Percentiles rank a stretch among this genome's conserved stretches.
Evolutionary conservation across 78 protist species (phyloP).

Genomic region (Pelomyxa schiedti): DNA sequence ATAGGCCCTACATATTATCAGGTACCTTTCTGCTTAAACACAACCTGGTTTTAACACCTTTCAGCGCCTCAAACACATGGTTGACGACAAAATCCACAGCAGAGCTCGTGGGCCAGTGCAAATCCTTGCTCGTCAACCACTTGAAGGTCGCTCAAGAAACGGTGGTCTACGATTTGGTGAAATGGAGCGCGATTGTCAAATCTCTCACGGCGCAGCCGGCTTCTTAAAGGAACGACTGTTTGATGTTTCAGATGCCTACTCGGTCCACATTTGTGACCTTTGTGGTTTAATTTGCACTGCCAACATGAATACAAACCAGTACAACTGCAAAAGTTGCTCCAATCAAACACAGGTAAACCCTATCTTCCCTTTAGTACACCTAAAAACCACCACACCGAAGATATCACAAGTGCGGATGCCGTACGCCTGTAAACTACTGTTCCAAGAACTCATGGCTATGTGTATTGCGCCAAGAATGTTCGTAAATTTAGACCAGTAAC

Average conservation of each 20-base stretch:
- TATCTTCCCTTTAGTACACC: background rate
- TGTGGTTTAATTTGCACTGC: slow-evolving; percentile 95
- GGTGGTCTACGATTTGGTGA: slow-evolving; percentile 99
- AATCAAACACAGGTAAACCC: slow-evolving; percentile 41
- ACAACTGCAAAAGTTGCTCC: slow-evolving; percentile 78
- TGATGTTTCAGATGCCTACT: slow-evolving; percentile 77
- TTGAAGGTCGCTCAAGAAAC: slow-evolving; percentile 96
- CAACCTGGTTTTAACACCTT: too few species aligned
- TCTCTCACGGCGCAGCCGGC: slow-evolving; percentile 92
- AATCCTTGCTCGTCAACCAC: slow-evolving; percentile 94
- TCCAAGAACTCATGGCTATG: slow-evolving; percentile 99
- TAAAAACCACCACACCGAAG: background rate
- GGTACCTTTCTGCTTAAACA: too few species aligned
- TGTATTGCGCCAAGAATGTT: slow-evolving; percentile 84
- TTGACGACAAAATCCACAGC: slow-evolving; percentile 97
- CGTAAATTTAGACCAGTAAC: too few species aligned
- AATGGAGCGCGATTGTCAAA: slow-evolving; percentile 98
- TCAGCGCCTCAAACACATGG: slow-evolving; percentile 99
- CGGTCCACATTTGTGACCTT: slow-evolving; percentile 92
- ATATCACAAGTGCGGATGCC: slow-evolving; percentile 89
- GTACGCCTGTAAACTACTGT: slow-evolving; percentile 96
- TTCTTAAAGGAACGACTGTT: slow-evolving; percentile 92
- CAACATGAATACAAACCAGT: slow-evolving; percentile 36
- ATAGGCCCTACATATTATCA: slow-evolving; percentile 99
- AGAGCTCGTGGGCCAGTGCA: slow-evolving; percentile 96